Conservation (phyloP, 176 grass and related monocot genomes). For the Paspalum vaginatum region DNA sequence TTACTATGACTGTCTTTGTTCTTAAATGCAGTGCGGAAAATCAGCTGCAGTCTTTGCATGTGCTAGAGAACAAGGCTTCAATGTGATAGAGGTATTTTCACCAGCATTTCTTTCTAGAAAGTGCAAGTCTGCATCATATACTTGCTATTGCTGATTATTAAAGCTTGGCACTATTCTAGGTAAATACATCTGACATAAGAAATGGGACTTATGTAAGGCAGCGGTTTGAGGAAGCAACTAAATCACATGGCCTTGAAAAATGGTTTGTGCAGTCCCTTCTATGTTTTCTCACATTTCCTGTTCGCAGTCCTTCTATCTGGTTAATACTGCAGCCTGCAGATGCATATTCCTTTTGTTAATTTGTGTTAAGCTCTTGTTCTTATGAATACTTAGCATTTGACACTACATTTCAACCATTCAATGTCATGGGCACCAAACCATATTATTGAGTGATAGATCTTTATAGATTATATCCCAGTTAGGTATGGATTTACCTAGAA, state of each 20-base stretch:
- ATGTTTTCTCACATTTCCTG: constrained; percentile 1
- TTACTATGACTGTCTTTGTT: constrained; percentile 36
- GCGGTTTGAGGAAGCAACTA: constrained; percentile 81
- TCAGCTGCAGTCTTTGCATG: constrained; percentile 93
- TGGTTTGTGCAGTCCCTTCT: constrained; percentile 58
- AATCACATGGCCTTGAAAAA: constrained; percentile 88
- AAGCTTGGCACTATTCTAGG: constrained; percentile 50
- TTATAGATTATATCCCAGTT: background rate
- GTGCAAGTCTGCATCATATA: background rate
- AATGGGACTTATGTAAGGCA: constrained; percentile 80
- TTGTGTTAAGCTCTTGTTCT: background rate
- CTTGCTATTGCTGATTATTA: constrained; percentile 30
- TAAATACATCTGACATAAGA: constrained; percentile 96
- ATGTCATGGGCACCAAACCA: background rate
- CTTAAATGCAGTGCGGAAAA: constrained; percentile 84
- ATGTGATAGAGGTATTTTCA: constrained; percentile 85
- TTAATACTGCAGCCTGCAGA: constrained; percentile 37
- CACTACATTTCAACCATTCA: background rate
- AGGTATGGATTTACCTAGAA: background rate
- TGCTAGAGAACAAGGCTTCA: constrained; percentile 90
- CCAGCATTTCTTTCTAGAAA: constrained; percentile 24
- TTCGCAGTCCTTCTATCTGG: constrained; percentile 13
- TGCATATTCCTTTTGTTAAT: constrained; percentile 3
- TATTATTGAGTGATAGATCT: background rate
- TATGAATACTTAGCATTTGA: background rate